Base-by-base conservation (phyloP, 1,139 yeast genomes). In the Suhomyces atakaporum region DNA sequence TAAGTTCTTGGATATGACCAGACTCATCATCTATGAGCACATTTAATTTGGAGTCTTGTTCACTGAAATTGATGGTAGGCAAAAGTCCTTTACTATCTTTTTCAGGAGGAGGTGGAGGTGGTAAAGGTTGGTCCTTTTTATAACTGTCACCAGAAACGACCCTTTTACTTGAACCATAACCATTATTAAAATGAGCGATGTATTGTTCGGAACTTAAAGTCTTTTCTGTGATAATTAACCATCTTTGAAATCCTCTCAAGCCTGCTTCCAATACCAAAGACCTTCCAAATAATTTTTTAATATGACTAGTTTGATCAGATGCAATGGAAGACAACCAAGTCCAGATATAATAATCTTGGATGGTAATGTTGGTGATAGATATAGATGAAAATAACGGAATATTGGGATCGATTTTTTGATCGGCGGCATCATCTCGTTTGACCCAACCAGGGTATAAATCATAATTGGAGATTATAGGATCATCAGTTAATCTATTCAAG, bases 281-380 rank as follows among this genome's bases (percentile, higher is more conserved):
- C 42, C 94, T 73, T 5, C 96, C 96, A 66, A 88, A 88, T 2
- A 81, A 60, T 21, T 75, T 74, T 56, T 84, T 84, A 48, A 81
- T 77, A 20, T 66, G 62, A 25, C 73, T 67, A 1, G 89, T 79
- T 54, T 86, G 87, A 52, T 88, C 96, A 28, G 81, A 75, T 0
- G 87, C 87, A 18, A 87, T 59, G 2, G 89, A 76, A 3, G 89
- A 80, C 49, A 87, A 66, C 96, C 96, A 88, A 0, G 95, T 78
- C 96, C 96, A 88, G 19, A 87, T 85, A 52, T 83, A 87, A 54
- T 84, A 88, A 54, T 88, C 96, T 58, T 86, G 95, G 21, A 88
- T 77, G 2, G 87, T 74, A 1, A 85, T 83, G 43, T 85, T 76
- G 12, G 77, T 64, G 11, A 84, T 74, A 3, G 71, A 61, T 2